These are phyloP conservation scores for Oryza officinalis DNA, from an alignment of 176 grass and related monocot species.

Conservation along the genomic window DNA sequence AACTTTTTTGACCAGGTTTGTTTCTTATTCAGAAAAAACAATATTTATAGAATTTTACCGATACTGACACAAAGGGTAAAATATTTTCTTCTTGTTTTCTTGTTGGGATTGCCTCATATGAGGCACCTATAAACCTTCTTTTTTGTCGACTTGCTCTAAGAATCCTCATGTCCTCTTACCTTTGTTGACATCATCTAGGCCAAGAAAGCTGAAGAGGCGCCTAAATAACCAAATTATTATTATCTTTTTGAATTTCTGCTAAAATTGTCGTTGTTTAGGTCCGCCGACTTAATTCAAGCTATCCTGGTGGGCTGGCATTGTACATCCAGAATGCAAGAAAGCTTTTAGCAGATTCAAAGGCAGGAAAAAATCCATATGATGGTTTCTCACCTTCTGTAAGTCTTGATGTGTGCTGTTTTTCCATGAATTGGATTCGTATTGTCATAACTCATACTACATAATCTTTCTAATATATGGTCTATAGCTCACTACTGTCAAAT, in stretches of 20 bases:
- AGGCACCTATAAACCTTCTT: too few relatives aligned
- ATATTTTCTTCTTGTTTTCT: neutral
- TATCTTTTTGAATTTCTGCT: neutral
- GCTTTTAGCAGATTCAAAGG: slow-evolving; percentile 88
- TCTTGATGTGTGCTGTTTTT: neutral
- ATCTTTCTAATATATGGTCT: slow-evolving; percentile 1
- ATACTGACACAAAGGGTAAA: neutral
- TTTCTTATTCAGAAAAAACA: slow-evolving; percentile 8
- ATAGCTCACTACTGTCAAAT: neutral
- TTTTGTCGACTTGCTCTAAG: neutral
- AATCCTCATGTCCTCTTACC: neutral
- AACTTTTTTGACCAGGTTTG: slow-evolving; percentile 82
- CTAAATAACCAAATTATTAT: neutral
- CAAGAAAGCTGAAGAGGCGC: neutral
- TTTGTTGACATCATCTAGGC: neutral
- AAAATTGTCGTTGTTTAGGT: slow-evolving; percentile 40
- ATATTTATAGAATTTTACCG: neutral
- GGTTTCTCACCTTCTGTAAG: slow-evolving; percentile 93
- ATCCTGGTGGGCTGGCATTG: slow-evolving; percentile 71
- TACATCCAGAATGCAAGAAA: slow-evolving; percentile 91
- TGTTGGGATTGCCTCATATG: neutral
- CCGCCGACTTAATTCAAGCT: slow-evolving; percentile 71
- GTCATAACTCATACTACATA: neutral
- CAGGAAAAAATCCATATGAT: slow-evolving; percentile 87
- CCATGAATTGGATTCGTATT: neutral